Evolutionary conservation across 1,139 yeast species (phyloP).

Genomic region (Yamadazyma kanchanaburiensis): DNA sequence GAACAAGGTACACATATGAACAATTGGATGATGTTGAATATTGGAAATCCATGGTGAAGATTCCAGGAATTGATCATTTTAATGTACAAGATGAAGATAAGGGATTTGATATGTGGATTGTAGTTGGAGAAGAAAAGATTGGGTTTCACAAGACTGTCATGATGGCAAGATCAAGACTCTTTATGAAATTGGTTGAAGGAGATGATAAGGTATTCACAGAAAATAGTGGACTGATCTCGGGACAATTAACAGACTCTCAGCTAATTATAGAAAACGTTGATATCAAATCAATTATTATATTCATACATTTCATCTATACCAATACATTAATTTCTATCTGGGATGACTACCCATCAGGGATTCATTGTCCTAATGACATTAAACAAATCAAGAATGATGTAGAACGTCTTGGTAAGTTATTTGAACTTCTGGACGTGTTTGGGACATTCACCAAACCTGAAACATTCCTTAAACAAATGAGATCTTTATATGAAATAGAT

Average conservation of each 20-base stretch:
- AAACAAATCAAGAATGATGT: constrained; percentile 19
- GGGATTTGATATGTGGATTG: constrained; percentile 11
- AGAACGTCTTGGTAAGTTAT: constrained; percentile 17
- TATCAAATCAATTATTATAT: constrained; percentile 25
- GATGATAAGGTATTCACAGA: constrained; percentile 21
- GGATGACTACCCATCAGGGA: constrained; percentile 19
- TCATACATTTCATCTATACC: constrained; percentile 34
- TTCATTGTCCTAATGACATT: constrained; percentile 16
- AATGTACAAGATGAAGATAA: constrained; percentile 7
- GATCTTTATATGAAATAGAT: constrained; percentile 12
- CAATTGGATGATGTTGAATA: constrained; percentile 8
- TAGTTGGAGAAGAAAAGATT: too few species aligned
- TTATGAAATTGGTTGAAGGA: constrained; percentile 17
- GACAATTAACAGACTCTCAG: too few species aligned
- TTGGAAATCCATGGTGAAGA: too few species aligned
- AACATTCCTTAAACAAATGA: constrained; percentile 11
- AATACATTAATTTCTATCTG: constrained; percentile 23
- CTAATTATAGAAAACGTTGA: too few species aligned
- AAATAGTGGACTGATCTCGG: too few species aligned
- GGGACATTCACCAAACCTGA: constrained; percentile 13
- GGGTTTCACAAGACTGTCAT: constrained; percentile 32
- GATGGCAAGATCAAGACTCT: constrained; percentile 23
- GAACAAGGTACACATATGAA: constrained; percentile 17
- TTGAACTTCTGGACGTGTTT: constrained; percentile 16
- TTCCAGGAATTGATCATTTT: not conserved